Evolutionary conservation across 768 basidiomycete species (phyloP).

Genomic region (Lactarius tabidus): DNA sequence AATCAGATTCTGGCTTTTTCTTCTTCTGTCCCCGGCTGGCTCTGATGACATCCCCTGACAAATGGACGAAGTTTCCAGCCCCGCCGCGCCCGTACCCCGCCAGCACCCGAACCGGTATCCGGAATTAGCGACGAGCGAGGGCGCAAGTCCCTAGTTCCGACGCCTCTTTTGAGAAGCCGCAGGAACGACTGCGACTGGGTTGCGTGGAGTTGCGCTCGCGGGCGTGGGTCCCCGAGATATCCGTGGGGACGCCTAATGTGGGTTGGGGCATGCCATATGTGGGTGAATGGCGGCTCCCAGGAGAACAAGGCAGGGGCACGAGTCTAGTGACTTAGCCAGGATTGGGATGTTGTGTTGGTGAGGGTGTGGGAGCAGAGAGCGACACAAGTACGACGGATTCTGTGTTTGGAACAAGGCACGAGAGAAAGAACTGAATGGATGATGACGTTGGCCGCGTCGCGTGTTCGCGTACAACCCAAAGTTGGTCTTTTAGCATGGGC

Average conservation of each 20-base stretch:
- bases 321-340: not conserved
- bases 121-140: too few relatives aligned
- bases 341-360: not conserved
- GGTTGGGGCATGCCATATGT: constrained; percentile 13
- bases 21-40: too few relatives aligned
- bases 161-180: too few relatives aligned
- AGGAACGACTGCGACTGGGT: too few relatives aligned
- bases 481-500: not conserved
- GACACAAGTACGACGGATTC: not conserved
- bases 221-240: too few relatives aligned
- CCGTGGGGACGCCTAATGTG: constrained; percentile 1
- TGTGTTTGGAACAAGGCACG: not conserved
- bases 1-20: too few relatives aligned
- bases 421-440: not conserved
- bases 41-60: too few relatives aligned
- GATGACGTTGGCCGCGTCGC: not conserved
- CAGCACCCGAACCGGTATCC: too few relatives aligned
- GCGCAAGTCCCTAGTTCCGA: too few relatives aligned
- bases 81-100: too few relatives aligned
- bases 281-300: not conserved
- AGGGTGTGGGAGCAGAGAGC: not conserved
- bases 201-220: too few relatives aligned
- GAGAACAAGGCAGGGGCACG: not conserved
- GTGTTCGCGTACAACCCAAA: not conserved
- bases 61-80: too few relatives aligned